phyloP scores from a whole-genome alignment of 495 filamentous ascomycete genomes.

The Bathelium albidoporum region DNA sequence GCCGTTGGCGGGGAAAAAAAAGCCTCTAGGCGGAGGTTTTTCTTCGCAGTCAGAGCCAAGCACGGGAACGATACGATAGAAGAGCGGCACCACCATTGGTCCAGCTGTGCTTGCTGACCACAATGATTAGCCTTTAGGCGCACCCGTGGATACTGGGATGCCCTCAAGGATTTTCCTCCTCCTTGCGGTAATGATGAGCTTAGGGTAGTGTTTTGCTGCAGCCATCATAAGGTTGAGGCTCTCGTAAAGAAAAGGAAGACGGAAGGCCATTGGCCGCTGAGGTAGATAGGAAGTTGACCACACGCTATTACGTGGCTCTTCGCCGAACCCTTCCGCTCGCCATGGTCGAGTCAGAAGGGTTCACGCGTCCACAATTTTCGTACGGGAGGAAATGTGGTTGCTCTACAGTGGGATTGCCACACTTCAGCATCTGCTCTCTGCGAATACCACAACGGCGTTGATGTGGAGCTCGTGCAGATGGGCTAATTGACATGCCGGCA shows the following conservation, averaged over 20 bases:
- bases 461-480: background rate
- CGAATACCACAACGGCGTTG: too few species aligned
- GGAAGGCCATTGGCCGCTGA: constrained; percentile 2
- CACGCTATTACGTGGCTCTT: too few species aligned
- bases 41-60: background rate
- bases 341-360: too few species aligned
- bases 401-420: too few species aligned
- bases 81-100: too few species aligned
- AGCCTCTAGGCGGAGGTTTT: background rate
- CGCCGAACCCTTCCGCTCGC: too few species aligned
- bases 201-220: background rate
- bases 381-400: too few species aligned
- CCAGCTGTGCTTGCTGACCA: background rate
- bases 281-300: too few species aligned
- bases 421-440: too few species aligned
- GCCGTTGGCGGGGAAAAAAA: background rate
- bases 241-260: background rate
- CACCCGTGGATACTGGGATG: background rate
- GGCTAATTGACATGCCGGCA: background rate
- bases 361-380: too few species aligned
- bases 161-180: background rate
- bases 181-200: background rate
- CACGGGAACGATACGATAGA: too few species aligned
- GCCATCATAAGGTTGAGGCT: background rate
- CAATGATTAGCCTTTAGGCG: background rate